Percentiles rank a stretch among this genome's conserved stretches.
These are phyloP conservation scores for Leccinum longicurvipes DNA, from an alignment of 768 basidiomycete species.

Conservation along the genomic window DNA sequence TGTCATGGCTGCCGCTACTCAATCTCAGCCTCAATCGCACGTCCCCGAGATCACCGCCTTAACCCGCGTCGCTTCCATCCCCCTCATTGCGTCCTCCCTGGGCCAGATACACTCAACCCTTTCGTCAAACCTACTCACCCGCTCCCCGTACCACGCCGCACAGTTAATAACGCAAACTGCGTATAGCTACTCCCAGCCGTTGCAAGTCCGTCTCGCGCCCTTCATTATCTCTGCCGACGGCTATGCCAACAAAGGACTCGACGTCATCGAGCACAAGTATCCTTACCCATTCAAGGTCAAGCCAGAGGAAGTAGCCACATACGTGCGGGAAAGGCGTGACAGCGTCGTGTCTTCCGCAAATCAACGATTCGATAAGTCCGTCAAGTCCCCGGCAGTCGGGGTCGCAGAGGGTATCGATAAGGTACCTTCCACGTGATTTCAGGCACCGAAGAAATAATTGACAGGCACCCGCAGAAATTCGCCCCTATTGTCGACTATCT, in stretches of 20 bases:
- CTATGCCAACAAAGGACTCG: conserved; percentile 71
- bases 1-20: conserved; percentile 37
- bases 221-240: conserved; percentile 60
- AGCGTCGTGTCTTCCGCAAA: conserved; percentile 51
- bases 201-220: conserved; percentile 64
- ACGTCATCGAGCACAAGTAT: conserved; percentile 67
- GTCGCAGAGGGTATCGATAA: conserved; percentile 71
- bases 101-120: conserved; percentile 58
- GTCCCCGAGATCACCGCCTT: conserved; percentile 60
- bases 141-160: conserved; percentile 62
- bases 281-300: conserved; percentile 74
- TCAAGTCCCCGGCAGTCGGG: conserved; percentile 59
- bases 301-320: conserved; percentile 65
- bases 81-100: conserved; percentile 64
- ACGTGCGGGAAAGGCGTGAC: conserved; percentile 56
- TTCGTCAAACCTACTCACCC: conserved; percentile 55
- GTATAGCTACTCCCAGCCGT: conserved; percentile 59
- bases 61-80: conserved; percentile 66
- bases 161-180: conserved; percentile 57
- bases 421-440: conserved; percentile 40
- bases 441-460: conserved; percentile 9
- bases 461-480: conserved; percentile 45
- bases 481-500: conserved; percentile 75
- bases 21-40: conserved; percentile 18
- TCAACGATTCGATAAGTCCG: conserved; percentile 63